A percentile compares a stretch with the other conserved stretches of the same genome.
These are phyloP conservation scores for Viridothelium virens DNA, from an alignment of 495 filamentous ascomycete genomes.

Conservation along the genomic window DNA sequence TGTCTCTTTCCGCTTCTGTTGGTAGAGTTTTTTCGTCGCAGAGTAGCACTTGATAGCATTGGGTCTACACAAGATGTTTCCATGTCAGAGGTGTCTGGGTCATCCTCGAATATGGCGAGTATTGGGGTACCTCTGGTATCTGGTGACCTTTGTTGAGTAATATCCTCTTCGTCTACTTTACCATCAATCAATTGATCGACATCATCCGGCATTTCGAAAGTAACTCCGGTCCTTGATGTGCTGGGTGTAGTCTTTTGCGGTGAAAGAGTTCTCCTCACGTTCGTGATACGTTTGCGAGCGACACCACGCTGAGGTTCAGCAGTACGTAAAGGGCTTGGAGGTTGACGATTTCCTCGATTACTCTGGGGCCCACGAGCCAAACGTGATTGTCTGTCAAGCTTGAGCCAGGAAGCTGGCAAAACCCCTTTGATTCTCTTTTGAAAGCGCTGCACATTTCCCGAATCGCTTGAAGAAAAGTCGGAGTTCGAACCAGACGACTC, in stretches of 20 bases:
- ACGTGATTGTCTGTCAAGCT: constrained; percentile 48
- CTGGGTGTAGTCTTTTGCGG: neutral
- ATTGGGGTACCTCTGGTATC: neutral
- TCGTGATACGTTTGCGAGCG: constrained; percentile 26
- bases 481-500: constrained; percentile 18
- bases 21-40: constrained; percentile 18
- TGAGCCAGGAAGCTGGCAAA: constrained; percentile 83
- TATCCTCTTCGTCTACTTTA: neutral
- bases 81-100: constrained; percentile 13
- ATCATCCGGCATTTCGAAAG: neutral
- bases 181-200: neutral
- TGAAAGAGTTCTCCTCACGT: constrained; percentile 5
- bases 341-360: neutral
- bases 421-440: constrained; percentile 68
- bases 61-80: constrained; percentile 55
- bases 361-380: neutral
- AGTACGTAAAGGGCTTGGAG: neutral
- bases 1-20: constrained; percentile 17
- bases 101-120: constrained; percentile 11
- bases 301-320: constrained; percentile 45
- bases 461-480: constrained; percentile 7
- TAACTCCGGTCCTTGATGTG: neutral
- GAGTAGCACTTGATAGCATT: constrained; percentile 41
- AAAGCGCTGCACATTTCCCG: constrained; percentile 34
- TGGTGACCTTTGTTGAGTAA: neutral